Evolutionary conservation across 2,329 filamentous ascomycete genomes (phyloP), one percentile per base, ranked within the genome.

Genomic region (Hypocrella siamensis): DNA sequence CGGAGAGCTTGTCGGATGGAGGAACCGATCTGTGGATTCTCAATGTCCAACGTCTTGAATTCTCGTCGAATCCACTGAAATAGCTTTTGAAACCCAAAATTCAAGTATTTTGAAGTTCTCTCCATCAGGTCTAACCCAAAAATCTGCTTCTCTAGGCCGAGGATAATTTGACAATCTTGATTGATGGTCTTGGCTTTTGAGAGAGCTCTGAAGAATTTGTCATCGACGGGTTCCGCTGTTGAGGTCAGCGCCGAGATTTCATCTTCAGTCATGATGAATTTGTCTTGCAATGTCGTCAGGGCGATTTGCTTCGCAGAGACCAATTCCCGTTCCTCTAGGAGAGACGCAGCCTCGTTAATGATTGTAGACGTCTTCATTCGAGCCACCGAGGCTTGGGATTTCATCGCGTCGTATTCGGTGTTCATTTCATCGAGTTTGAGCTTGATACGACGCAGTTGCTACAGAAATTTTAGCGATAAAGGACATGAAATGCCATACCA

Each of bases 21-120:
- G 15, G 77, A 70, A 48, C 80, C 86, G 51, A 96, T 86, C 45
- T 93, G 86, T 1, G 86, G 86, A 42, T 92, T 93, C 47, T 98
- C 90, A 7, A 96, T 67, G 49, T 96, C 92, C 31, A 96, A 58
- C 1, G 77, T 78, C 52, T 86, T 93, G 57, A 98, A 92, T 45
- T 94, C 85, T 36, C 80, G 76, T 50, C 94, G 86, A 15, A 93
- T 76, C 88, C 88, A 98, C 44, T 83, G 76, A 55, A 93, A 94
- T 3, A 98, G 67, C 50, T 94, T 98, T 49, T 98, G 88, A 44
- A 90, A 98, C 5, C 83, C 88, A 12, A 77, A 67, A 46, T 93
- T 90, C 31, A 98, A 67, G 38, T 83, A 75, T 36, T 83, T 84
- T 0, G 85, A 86, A 34, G 78, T 88, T 51, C 88, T 75, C 39